Percentiles rank a stretch among this genome's conserved stretches.
phyloP scores from a whole-genome alignment of 2,329 filamentous ascomycete genomes.

The Trichoderma atrobrunneum region DNA sequence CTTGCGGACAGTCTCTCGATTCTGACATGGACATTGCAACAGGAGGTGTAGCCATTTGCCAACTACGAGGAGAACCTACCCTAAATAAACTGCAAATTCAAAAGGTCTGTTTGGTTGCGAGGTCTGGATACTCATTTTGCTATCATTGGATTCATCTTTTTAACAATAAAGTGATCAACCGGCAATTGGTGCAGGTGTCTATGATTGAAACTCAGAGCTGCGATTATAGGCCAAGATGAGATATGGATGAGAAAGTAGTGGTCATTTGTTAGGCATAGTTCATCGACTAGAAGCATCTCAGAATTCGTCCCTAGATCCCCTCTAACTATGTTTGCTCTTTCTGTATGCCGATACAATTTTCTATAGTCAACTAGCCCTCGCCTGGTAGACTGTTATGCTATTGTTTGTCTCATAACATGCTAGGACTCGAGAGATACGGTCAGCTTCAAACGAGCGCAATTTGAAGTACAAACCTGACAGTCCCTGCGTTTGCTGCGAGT shows the following conservation, averaged over 20 bases:
- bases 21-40: not conserved
- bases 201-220: not conserved
- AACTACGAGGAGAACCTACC: not conserved
- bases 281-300: not conserved
- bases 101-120: not conserved
- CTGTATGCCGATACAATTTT: not conserved
- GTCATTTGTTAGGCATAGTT: not conserved
- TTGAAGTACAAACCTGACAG: not conserved
- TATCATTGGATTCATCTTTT: not conserved
- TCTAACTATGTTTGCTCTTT: not conserved
- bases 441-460: not conserved
- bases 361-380: not conserved
- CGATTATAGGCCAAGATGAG: not conserved
- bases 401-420: not conserved
- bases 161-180: not conserved
- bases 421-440: not conserved
- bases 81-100: not conserved
- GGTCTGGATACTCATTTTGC: not conserved
- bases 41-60: not conserved
- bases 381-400: not conserved
- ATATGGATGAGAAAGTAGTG: not conserved
- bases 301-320: not conserved
- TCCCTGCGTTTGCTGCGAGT: not conserved
- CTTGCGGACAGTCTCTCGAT: not conserved
- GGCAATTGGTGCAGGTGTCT: rapidly evolving